Percentiles rank a stretch among this genome's conserved stretches.
Conservation (phyloP, 2,329 filamentous ascomycete species). For the Pestalotiopsis sp. region DNA sequence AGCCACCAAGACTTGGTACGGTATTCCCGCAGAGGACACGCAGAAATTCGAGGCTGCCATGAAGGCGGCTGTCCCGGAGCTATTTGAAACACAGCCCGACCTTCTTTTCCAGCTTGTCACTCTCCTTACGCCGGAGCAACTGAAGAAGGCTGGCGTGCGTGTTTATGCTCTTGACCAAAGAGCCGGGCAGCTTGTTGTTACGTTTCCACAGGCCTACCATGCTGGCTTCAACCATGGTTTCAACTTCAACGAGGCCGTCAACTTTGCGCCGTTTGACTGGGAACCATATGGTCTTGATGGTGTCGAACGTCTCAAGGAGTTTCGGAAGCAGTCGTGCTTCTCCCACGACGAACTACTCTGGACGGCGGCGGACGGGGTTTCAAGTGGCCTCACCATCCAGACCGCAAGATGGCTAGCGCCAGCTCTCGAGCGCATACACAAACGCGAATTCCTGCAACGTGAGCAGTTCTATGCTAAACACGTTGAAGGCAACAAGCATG, state of each 20-base stretch:
- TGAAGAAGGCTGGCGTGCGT: constrained; percentile 88
- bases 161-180: constrained; percentile 96
- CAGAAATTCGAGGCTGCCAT: constrained; percentile 96
- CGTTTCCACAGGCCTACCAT: constrained; percentile 95
- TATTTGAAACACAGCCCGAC: constrained; percentile 97
- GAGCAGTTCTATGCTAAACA: constrained; percentile 70
- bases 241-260: constrained; percentile 98
- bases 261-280: constrained; percentile 95
- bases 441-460: constrained; percentile 71
- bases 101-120: constrained; percentile 97
- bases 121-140: constrained; percentile 86
- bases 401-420: constrained; percentile 95
- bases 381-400: constrained; percentile 71
- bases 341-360: constrained; percentile 94
- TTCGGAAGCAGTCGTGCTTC: constrained; percentile 91
- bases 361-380: constrained; percentile 81
- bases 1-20: constrained; percentile 98
- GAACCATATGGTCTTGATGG: constrained; percentile 87
- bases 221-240: constrained; percentile 98
- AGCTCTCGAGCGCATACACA: constrained; percentile 76
- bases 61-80: constrained; percentile 89
- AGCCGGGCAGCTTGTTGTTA: constrained; percentile 94
- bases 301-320: constrained; percentile 82
- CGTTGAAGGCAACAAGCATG: constrained; percentile 53
- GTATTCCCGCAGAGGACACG: constrained; percentile 90